These are phyloP conservation scores for Fusarium sp. DNA, from an alignment of 2,329 filamentous ascomycete species.

Conservation along the genomic window DNA sequence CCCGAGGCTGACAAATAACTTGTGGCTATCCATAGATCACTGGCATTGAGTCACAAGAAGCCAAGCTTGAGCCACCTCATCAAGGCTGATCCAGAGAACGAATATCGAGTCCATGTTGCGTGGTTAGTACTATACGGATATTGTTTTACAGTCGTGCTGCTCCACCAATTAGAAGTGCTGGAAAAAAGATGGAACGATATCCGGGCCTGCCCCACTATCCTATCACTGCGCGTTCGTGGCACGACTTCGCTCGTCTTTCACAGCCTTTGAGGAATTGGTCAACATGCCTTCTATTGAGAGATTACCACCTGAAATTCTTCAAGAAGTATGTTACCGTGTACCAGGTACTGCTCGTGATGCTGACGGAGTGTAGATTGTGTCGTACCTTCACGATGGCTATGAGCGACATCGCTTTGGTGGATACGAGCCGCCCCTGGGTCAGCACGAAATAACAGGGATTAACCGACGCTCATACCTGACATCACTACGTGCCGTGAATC, in stretches of 20 bases:
- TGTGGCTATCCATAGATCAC: fast-evolving
- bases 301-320: background rate
- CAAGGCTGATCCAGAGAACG: background rate
- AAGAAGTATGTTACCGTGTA: background rate
- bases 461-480: background rate
- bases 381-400: background rate
- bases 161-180: background rate
- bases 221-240: background rate
- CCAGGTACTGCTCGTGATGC: fast-evolving
- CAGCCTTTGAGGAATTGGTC: background rate
- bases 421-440: background rate
- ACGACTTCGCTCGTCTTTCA: background rate
- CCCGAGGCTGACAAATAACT: background rate
- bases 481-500: background rate
- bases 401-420: background rate
- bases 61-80: background rate
- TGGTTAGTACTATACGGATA: background rate
- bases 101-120: background rate
- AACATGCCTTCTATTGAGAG: background rate
- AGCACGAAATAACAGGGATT: background rate
- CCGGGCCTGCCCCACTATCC: background rate
- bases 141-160: background rate
- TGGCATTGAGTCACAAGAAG: background rate
- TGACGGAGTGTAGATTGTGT: background rate
- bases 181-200: background rate